phyloP scores from a whole-genome alignment of 148 eudicot species.

The Spergularia bocconei region DNA sequence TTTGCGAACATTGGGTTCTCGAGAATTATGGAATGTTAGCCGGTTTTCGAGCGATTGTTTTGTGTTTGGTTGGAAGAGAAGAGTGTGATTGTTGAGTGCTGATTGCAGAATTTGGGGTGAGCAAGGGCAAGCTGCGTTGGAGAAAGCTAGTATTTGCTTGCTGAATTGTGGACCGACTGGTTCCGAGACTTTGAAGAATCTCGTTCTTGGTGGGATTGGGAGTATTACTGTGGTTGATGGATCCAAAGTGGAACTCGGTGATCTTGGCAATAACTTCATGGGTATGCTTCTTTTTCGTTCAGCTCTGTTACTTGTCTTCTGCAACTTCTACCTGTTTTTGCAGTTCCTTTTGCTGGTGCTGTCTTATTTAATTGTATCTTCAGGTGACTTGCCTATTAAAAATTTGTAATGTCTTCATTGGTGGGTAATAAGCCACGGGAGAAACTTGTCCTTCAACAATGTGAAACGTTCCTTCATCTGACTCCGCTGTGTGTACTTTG shows the following conservation, averaged over 20 bases:
- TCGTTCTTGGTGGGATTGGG: slow-evolving; percentile 95
- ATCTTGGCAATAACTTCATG: slow-evolving; percentile 94
- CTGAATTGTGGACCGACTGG: slow-evolving; percentile 97
- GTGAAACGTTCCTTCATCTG: too few relatives aligned
- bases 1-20: neutral
- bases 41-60: neutral
- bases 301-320: slow-evolving; percentile 5
- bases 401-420: too few relatives aligned
- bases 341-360: neutral
- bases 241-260: slow-evolving; percentile 78
- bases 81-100: neutral
- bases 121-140: slow-evolving; percentile 94
- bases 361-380: neutral
- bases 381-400: neutral
- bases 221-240: slow-evolving; percentile 88
- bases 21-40: neutral
- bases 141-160: slow-evolving; percentile 88
- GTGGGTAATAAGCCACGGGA: too few relatives aligned
- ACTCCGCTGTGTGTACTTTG: too few relatives aligned
- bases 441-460: too few relatives aligned
- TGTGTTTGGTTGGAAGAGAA: neutral
- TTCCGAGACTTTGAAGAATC: slow-evolving; percentile 83
- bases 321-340: too few relatives aligned
- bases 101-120: slow-evolving; percentile 93
- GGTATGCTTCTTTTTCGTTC: slow-evolving; percentile 42